Conservation (phyloP, 768 basidiomycete species). For the Suillus subluteus region DNA sequence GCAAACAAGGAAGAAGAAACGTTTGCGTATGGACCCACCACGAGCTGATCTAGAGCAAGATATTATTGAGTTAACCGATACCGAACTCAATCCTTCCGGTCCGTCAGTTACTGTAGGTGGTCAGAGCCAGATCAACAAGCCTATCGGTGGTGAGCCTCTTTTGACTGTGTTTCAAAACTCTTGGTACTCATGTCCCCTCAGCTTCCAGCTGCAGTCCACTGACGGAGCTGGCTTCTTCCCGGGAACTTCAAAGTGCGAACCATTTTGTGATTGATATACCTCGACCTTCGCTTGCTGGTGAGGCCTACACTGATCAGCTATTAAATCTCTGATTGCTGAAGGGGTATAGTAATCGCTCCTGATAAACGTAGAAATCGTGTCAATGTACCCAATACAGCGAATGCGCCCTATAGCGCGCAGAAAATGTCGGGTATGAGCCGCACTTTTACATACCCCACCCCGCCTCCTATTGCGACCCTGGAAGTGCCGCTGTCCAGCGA, state of each 20-base stretch:
- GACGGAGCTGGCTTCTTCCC: neutral
- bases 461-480: conserved; percentile 18
- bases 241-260: neutral
- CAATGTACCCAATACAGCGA: neutral
- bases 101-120: neutral
- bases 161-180: neutral
- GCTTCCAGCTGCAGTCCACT: neutral
- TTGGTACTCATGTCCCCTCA: neutral
- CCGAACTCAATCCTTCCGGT: neutral
- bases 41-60: neutral
- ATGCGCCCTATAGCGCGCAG: neutral
- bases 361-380: too few species aligned
- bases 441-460: conserved; percentile 11
- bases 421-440: neutral
- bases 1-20: conserved; percentile 22
- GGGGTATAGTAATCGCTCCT: neutral
- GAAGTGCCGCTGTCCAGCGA: conserved; percentile 16
- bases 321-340: neutral
- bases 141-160: neutral
- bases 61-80: conserved; percentile 6
- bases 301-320: neutral
- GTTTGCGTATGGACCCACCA: neutral
- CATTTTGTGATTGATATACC: neutral
- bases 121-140: neutral
- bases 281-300: conserved; percentile 2